Base-by-base conservation (phyloP, 2,329 filamentous ascomycete genomes). In the Fusarium praegraminearum region DNA sequence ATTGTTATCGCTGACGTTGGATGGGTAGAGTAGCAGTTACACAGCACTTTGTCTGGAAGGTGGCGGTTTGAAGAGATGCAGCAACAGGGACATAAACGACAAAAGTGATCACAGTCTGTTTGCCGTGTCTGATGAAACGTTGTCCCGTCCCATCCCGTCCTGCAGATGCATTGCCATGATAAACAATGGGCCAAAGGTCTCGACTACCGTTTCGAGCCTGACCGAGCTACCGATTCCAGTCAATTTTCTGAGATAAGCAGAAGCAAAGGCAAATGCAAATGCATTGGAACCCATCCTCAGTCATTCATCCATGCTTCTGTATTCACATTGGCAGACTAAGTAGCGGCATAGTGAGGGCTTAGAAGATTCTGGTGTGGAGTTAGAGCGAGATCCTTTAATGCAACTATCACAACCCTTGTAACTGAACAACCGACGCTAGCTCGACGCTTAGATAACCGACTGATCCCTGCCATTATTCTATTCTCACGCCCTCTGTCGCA, bases 181-280 rank as follows among this genome's bases (percentile, higher is more conserved):
- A 26, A 51, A 35, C 22, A 26, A 45, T 32, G 26, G 13, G 52
- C 13, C 7, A 41, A 38, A 51, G 33, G 22, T 26, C 33, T 51
- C 40, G 20, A 16, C 12, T 52, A 30, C 38, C 3, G 32, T 52
- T 52, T 60, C 55, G 43, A 60, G 1, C 18, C 24, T 15, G 9
- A 35, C 30, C 30, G 28, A 54, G 26, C 5, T 16, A 7, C 43
- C 3, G 9, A 11, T 11, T 18, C 24, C 7, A 9, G 28, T 20
- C 61, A 45, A 64, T 20, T 57, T 63, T 64, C 61, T 63, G 61
- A 64, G 49, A 10, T 57, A 45, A 64, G 44, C 44, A 38, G 33
- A 51, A 51, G 32, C 47, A 44, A 44, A 45, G 15, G 13, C 20
- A 33, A 44, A 45, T 18, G 13, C 26, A 33, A 28, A 55, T 20